Conservation (phyloP, 352 stramenopile species). For the Globisporangium polare region DNA sequence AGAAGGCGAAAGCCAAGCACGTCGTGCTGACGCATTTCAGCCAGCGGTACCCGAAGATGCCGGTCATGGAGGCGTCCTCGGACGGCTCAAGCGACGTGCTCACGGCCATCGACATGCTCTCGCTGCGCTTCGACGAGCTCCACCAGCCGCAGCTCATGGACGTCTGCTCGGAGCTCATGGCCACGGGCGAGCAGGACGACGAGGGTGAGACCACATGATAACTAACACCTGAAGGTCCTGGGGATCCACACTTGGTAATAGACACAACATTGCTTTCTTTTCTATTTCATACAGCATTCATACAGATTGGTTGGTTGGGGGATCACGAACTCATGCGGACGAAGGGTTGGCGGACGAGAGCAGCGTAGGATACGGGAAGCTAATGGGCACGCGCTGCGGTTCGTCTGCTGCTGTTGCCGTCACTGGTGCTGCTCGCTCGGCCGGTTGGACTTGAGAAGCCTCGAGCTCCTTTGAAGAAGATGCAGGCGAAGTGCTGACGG, state of each 20-base stretch:
- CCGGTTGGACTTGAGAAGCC: not conserved
- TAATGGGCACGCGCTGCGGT: constrained; percentile 13
- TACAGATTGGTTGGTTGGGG: not conserved
- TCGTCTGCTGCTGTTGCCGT: not conserved
- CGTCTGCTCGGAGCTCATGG: constrained; percentile 58
- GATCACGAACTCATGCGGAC: constrained; percentile 17
- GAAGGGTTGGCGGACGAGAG: constrained; percentile 4
- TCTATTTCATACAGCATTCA: constrained; percentile 9
- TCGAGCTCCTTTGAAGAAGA: not conserved
- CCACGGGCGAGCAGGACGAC: constrained; percentile 26
- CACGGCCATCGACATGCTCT: constrained; percentile 74
- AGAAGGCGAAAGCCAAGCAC: constrained; percentile 70
- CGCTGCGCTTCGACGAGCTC: constrained; percentile 59
- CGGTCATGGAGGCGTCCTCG: constrained; percentile 21
- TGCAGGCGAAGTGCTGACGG: not conserved
- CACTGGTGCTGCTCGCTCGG: not conserved
- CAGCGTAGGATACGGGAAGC: constrained; percentile 17
- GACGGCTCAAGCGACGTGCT: constrained; percentile 43
- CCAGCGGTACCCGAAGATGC: constrained; percentile 81
- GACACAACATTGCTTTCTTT: not conserved
- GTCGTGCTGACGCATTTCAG: constrained; percentile 97
- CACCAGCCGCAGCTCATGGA: constrained; percentile 60
- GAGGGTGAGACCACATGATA: not conserved
- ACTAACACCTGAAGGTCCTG: not conserved
- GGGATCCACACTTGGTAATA: not conserved